Evolutionary conservation across 345 rosid species (phyloP).

Genomic region (Eucalyptus virginea): DNA sequence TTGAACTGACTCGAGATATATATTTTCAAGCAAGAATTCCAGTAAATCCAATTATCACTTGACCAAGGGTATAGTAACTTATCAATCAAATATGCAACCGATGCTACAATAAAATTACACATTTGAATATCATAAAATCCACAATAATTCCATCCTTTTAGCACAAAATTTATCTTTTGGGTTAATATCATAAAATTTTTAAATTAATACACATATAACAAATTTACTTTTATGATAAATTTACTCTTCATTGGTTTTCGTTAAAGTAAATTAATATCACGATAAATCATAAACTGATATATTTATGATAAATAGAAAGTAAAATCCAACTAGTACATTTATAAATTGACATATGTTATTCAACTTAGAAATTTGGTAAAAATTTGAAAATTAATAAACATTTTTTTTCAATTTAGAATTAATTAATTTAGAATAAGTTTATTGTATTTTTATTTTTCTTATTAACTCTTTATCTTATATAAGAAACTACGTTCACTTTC

Average conservation of each 20-base stretch:
- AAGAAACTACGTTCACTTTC: background rate
- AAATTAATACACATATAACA: rapidly evolving
- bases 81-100: rapidly evolving
- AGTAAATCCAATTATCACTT: background rate
- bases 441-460: too few species aligned
- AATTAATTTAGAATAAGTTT: too few species aligned
- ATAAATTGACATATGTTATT: rapidly evolving
- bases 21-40: background rate
- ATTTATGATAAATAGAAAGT: rapidly evolving
- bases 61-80: rapidly evolving
- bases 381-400: too few species aligned
- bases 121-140: background rate
- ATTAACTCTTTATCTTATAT: background rate
- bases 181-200: rapidly evolving
- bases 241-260: rapidly evolving
- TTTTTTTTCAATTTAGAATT: too few species aligned
- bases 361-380: rapidly evolving
- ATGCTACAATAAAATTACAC: rapidly evolving
- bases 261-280: rapidly evolving
- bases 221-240: too few species aligned
- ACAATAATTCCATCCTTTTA: background rate
- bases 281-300: rapidly evolving
- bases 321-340: rapidly evolving
- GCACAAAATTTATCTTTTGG: background rate
- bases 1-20: background rate